Evolutionary conservation across 305 asterid genomes (phyloP).

Genomic region (Euphrasia arctica): DNA sequence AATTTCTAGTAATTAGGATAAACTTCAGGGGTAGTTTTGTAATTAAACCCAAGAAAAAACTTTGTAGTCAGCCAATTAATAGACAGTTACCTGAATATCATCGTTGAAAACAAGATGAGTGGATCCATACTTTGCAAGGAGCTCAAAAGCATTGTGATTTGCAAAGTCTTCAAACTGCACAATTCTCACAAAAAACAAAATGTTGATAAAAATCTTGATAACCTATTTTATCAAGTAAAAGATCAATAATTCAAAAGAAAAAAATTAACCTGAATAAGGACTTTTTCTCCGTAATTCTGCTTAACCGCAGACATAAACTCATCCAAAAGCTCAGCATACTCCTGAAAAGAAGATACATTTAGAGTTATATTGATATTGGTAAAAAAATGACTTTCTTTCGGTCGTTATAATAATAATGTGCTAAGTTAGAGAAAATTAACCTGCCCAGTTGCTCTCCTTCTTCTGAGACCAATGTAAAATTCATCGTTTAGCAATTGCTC

Average conservation of each 20-base stretch:
- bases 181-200: constrained; percentile 21
- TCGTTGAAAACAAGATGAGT: constrained; percentile 95
- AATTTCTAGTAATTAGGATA: too few relatives aligned
- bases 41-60: background rate
- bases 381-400: background rate
- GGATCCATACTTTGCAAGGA: constrained; percentile 77
- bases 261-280: constrained; percentile 75
- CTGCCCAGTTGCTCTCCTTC: constrained; percentile 94
- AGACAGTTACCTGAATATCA: constrained; percentile 75
- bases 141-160: constrained; percentile 96
- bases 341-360: constrained; percentile 43
- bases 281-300: constrained; percentile 93
- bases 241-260: background rate
- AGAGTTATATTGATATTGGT: constrained; percentile 12
- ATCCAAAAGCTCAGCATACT: constrained; percentile 82
- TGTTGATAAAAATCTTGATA: constrained; percentile 10
- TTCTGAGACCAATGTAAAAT: constrained; percentile 90
- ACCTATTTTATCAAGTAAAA: constrained; percentile 3
- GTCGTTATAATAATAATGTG: constrained; percentile 1
- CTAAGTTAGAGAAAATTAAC: constrained; percentile 32
- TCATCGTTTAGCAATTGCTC: constrained; percentile 77
- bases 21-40: too few relatives aligned
- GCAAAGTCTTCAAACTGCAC: constrained; percentile 97
- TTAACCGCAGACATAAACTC: constrained; percentile 95
- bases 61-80: background rate